Percentiles rank a stretch among this genome's conserved stretches.
Evolutionary conservation across 345 rosid genomes (phyloP).

Genomic region (Eucalyptus grandis): DNA sequence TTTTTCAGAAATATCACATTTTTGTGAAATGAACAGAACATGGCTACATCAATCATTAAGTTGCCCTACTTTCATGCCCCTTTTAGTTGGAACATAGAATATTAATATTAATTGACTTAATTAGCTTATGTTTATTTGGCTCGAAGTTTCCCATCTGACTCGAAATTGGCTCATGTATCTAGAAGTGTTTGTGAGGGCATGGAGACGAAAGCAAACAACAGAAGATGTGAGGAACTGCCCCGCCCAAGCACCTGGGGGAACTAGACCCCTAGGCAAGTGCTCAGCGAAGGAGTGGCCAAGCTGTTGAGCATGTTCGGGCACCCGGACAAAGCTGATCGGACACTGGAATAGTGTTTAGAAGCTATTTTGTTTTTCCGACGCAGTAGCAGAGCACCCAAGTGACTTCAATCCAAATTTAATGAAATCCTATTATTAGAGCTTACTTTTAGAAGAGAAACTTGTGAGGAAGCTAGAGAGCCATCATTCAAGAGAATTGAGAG

Average conservation of each 20-base stretch:
- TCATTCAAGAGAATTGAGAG: not conserved
- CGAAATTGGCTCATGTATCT: not conserved
- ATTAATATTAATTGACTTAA: not conserved
- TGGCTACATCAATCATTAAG: not conserved
- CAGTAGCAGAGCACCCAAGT: not conserved
- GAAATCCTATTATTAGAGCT: no score
- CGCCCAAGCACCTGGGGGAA: no score
- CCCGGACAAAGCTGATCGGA: not conserved
- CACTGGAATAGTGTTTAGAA: not conserved
- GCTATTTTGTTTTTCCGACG: not conserved
- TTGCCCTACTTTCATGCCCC: no score
- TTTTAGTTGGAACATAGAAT: not conserved
- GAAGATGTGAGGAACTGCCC: no score
- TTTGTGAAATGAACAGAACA: accelerated
- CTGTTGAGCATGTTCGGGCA: not conserved
- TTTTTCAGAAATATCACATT: no score
- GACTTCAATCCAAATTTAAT: not conserved
- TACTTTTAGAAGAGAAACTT: not conserved
- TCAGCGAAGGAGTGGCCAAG: not conserved
- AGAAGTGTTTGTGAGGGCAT: not conserved
- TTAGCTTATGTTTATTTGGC: not conserved
- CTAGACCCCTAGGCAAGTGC: not conserved
- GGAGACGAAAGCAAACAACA: no score
- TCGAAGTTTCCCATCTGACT: not conserved
- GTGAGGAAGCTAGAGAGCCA: not conserved